Base-by-base conservation (phyloP, 2,329 filamentous ascomycete species). In the Pseudocercospora fijiensis region DNA sequence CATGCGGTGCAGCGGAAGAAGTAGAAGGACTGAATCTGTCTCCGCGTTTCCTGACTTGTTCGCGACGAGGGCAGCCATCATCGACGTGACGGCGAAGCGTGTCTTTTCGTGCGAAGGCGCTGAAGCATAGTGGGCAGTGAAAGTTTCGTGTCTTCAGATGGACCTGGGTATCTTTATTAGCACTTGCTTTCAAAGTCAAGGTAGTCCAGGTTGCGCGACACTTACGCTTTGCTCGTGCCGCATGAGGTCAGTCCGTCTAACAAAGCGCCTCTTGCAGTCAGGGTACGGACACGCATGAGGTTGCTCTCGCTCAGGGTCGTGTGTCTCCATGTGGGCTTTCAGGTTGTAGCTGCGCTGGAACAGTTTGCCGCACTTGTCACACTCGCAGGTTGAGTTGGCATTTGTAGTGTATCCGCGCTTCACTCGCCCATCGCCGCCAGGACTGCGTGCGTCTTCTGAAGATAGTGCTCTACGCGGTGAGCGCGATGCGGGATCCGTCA, bases 271-370 rank as follows among this genome's bases (percentile, higher is more conserved):
- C 69, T 79, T 83, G 77, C 92, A 96, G 58, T 83, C 84, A 2
- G 82, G 76, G 28, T 86, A 79, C 1, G 80, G 79, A 76, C 92
- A 96, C 1, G 83, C 82, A 72, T 91, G 89, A 0, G 88, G 87
- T 71, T 90, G 90, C 71, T 86, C 85, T 62, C 89, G 84, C 64
- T 85, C 84, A 13, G 90, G 87, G 73, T 95, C 87, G 73, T 96
- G 92, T 0, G 88, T 93, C 73, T 93, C 89, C 83, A 93, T 84
- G 75, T 96, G 92, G 28, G 91, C 90, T 73, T 90, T 92, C 79
- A 88, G 91, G 78, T 96, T 96, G 80, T 94, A 96, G 71, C 86
- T 89, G 66, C 92, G 83, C 68, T 90, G 91, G 75, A 96, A 96
- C 16, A 89, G 84, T 75, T 89, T 91, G 6, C 88, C 88, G 73